Evolutionary conservation across 2,329 filamentous ascomycete species (phyloP), one percentile per base, ranked within the genome.

Genomic region (Leptographium wingfieldii): DNA sequence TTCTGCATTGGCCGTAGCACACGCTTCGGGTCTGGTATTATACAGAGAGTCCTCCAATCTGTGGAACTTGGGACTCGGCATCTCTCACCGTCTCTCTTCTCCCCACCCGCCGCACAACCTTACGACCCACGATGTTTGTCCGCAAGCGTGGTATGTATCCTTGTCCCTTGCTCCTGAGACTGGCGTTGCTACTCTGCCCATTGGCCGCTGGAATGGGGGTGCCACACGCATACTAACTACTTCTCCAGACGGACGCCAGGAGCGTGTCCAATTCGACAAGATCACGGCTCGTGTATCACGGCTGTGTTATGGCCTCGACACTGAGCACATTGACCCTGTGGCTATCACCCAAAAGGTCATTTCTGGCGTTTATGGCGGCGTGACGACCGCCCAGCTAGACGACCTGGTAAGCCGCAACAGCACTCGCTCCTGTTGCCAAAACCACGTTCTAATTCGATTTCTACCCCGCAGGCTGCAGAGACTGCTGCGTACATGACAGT

Each of bases 401-500:
- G 95, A 99, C 77, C 78, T 99, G 73, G 92, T 97, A 81, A 77
- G 89, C 75, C 9, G 3, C 51, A 9, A 19, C 7, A 6, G n/a
- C 22, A 59, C 14, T 35, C 1, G 19, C 25, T 22, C 22, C 14
- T 35, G 9, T 14, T 16, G 25, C 27, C 22, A 22, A 5, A 31
- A 22, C 22, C 40, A 1, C 31, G 5, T 53, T 7, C 56, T 58
- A 33, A 52, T 33, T n/a, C 27, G 19, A 6, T 25, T 31, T 56
- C 35, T 16, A 11, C n/a, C 7, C 27, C 16, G 62, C 69, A 97
- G 92, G 94, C 94, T 71, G 94, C 94, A 69, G 94, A 99, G 79
- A 99, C 94, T 69, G 94, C 94, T 68, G 94, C 94, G 61, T 99
- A 99, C 80, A 99, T 99, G 94, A 99, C 94, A 63, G 92, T 96